phyloP scores from a whole-genome alignment of 2,329 filamentous ascomycete genomes.

The Apiospora koreana region DNA sequence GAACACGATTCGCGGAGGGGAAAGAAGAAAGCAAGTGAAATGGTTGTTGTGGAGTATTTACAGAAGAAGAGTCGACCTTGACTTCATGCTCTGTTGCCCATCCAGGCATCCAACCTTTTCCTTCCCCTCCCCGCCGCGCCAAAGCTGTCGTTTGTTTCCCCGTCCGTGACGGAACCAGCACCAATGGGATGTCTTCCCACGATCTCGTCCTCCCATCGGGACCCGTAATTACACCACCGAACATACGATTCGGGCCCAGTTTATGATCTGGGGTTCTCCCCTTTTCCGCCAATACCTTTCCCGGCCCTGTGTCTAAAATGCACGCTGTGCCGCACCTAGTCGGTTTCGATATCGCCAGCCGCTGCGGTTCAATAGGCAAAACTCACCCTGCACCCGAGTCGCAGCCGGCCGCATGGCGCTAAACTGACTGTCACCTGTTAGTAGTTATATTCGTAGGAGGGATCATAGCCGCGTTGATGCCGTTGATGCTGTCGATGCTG shows the following conservation, averaged over 20 bases:
- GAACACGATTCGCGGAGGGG: too few species aligned
- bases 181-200: background rate
- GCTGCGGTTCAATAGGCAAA: background rate
- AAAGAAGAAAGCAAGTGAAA: background rate
- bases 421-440: too few species aligned
- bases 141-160: background rate
- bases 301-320: background rate
- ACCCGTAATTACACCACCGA: background rate
- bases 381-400: background rate
- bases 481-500: too few species aligned
- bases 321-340: background rate
- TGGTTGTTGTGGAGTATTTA: background rate
- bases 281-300: background rate
- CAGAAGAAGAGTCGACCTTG: too few species aligned
- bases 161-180: background rate
- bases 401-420: background rate
- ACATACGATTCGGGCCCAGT: background rate
- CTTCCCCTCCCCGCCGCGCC: background rate
- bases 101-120: too few species aligned
- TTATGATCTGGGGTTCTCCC: background rate
- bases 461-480: too few species aligned
- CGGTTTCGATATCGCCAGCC: background rate
- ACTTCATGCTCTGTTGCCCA: too few species aligned
- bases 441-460: too few species aligned
- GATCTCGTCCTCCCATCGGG: background rate